phyloP scores from a whole-genome alignment of 768 basidiomycete genomes.

The Mycena albidolilacea region DNA sequence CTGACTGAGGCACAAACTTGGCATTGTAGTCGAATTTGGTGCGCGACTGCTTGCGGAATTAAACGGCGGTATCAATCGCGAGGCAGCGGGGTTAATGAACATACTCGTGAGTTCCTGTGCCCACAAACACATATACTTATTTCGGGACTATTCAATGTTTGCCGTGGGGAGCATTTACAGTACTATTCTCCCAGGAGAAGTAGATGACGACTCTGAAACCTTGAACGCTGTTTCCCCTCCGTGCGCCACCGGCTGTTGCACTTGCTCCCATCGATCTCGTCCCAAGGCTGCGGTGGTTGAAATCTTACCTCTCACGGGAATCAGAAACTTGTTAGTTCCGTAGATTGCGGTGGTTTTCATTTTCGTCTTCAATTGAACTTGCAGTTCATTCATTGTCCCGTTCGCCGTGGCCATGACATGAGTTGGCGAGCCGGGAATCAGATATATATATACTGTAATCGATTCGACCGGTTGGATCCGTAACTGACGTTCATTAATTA shows the following conservation, averaged over 20 bases:
- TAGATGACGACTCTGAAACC: background rate
- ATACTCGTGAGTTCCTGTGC: no score
- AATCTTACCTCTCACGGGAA: background rate
- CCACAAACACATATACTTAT: background rate
- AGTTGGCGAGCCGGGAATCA: background rate
- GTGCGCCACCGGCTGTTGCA: background rate
- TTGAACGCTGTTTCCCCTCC: background rate
- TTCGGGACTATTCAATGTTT: background rate
- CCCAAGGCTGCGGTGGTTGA: background rate
- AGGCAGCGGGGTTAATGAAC: background rate
- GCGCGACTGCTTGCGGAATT: background rate
- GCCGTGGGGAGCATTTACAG: background rate
- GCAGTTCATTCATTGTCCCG: no score
- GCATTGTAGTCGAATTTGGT: background rate
- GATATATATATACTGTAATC: background rate
- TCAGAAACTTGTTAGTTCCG: background rate
- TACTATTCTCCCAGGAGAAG: conserved; percentile 1
- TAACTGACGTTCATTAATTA: background rate
- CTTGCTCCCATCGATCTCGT: background rate
- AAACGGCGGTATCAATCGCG: background rate
- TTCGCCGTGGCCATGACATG: no score
- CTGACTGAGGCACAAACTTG: background rate
- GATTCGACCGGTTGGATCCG: background rate
- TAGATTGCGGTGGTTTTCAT: no score
- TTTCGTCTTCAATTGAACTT: no score